Base-by-base conservation (phyloP, 2,329 filamentous ascomycete genomes). In the Pestalotiopsis sp. region DNA sequence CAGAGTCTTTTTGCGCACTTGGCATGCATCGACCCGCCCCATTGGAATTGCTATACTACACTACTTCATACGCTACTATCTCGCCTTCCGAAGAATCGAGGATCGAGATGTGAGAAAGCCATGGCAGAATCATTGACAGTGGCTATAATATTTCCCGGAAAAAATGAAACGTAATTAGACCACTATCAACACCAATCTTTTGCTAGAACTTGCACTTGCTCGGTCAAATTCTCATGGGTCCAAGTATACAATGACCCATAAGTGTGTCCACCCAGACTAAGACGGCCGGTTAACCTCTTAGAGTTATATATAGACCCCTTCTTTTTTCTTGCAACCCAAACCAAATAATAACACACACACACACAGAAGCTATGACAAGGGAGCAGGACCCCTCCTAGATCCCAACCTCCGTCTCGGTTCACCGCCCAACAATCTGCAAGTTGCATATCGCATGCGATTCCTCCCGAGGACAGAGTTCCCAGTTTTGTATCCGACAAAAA, bases 251-350 rank as follows among this genome's bases (percentile, higher is more conserved):
- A n/a, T 31, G 25, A 57, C 57, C 45, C 63, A 65, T 45, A 65
- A 31, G 49, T 13, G 45, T 36, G 12, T 23, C 49, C 63, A 65
- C 49, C 17, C 25, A 5, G 27, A 23, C 63, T 36, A 57, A 65
- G 23, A 23, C 52, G 39, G 17, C 45, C 41, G 63, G 59, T 25
- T 31, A 39, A 31, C 27, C 12, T 20, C 36, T 64, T 65, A 65
- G 45, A 57, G 41, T 65, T 65, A 65, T 56, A 65, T 65, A 65
- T 65, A 65, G 45, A 36, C 63, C 45, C 63, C 36, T 36, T 23
- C 39, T 27, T 36, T 36, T 39, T 36, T 31, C 9, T 27, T 13
- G 57, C 20, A 23, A 14, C 14, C 23, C 25, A 59, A 14, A 14
- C 23, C 23, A 31, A 31, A 31, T 25, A 27, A 49, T 0, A 31